Conservation (phyloP, 208 protist species). For the Lotmaria passim region DNA sequence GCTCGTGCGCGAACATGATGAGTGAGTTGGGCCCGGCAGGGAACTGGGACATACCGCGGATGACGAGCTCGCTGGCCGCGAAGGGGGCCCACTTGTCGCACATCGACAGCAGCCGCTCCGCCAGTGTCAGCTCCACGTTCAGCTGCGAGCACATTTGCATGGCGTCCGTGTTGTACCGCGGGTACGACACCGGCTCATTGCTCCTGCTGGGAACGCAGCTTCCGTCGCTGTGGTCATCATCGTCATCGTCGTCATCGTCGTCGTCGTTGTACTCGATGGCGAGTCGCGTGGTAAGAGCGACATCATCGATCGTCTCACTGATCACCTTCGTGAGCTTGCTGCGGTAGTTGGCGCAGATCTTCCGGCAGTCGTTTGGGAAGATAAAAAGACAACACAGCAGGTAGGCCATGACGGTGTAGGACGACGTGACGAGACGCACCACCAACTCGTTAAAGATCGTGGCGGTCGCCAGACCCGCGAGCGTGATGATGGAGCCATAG, state of each 20-base stretch:
- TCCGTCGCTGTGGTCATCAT: background rate
- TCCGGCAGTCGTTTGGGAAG: constrained; percentile 61
- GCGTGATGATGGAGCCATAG: constrained; percentile 36
- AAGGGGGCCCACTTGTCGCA: constrained; percentile 45
- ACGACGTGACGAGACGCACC: constrained; percentile 41
- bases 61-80: constrained; percentile 24
- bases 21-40: constrained; percentile 18
- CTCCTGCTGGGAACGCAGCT: background rate
- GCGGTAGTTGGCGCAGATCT: constrained; percentile 46
- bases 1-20: constrained; percentile 26
- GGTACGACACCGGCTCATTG: constrained; percentile 6
- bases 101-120: constrained; percentile 19
- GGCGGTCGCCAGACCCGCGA: constrained; percentile 37
- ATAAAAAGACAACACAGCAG: constrained; percentile 50
- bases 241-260: background rate
- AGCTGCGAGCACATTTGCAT: constrained; percentile 44
- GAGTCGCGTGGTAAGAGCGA: constrained; percentile 10
- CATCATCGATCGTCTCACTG: constrained; percentile 41
- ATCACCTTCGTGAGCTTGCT: constrained; percentile 36
- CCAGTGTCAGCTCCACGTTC: constrained; percentile 28
- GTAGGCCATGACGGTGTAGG: constrained; percentile 53
- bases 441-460: constrained; percentile 31
- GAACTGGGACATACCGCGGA: constrained; percentile 38
- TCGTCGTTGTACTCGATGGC: background rate
- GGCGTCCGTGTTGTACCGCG: constrained; percentile 17